These are phyloP conservation scores for Gyrodon lividus DNA, from an alignment of 768 basidiomycete species.

Conservation along the genomic window DNA sequence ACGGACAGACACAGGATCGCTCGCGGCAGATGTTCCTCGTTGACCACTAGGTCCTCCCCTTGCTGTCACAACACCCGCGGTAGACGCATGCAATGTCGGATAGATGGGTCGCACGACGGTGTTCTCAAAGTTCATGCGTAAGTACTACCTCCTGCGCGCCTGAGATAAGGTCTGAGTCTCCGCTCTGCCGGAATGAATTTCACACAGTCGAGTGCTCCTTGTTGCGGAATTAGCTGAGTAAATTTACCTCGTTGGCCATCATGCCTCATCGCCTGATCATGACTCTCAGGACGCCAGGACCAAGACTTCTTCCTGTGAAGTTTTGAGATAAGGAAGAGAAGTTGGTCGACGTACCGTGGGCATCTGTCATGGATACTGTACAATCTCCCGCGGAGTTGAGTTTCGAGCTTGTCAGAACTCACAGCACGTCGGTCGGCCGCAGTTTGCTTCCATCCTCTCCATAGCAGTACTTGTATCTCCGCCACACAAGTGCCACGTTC, in stretches of 20 bases:
- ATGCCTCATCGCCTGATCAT: slow-evolving; percentile 5
- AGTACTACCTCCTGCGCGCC: background rate
- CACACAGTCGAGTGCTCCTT: background rate
- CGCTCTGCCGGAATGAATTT: background rate
- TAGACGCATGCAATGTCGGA: background rate
- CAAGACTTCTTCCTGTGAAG: background rate
- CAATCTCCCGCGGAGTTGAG: slow-evolving; percentile 31
- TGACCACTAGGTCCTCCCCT: background rate
- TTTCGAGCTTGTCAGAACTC: slow-evolving; percentile 5
- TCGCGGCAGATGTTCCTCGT: slow-evolving; percentile 5
- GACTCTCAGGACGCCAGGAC: slow-evolving; percentile 5
- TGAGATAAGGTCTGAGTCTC: background rate
- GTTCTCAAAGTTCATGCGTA: too few species aligned
- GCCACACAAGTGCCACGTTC: slow-evolving; percentile 1
- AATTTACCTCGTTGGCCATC: background rate
- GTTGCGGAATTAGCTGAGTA: background rate
- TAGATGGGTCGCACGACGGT: too few species aligned
- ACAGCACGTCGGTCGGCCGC: slow-evolving; percentile 9
- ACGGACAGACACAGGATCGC: slow-evolving; percentile 2
- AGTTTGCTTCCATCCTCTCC: slow-evolving; percentile 17
- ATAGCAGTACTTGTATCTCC: slow-evolving; percentile 22
- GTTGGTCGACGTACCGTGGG: slow-evolving; percentile 25
- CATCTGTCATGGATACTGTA: slow-evolving; percentile 28
- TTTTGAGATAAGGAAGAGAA: slow-evolving; percentile 1
- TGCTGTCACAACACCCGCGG: background rate